These are phyloP conservation scores for Rhodotorula sp. DNA, from an alignment of 1,284 basidiomycete species.

Conservation along the genomic window DNA sequence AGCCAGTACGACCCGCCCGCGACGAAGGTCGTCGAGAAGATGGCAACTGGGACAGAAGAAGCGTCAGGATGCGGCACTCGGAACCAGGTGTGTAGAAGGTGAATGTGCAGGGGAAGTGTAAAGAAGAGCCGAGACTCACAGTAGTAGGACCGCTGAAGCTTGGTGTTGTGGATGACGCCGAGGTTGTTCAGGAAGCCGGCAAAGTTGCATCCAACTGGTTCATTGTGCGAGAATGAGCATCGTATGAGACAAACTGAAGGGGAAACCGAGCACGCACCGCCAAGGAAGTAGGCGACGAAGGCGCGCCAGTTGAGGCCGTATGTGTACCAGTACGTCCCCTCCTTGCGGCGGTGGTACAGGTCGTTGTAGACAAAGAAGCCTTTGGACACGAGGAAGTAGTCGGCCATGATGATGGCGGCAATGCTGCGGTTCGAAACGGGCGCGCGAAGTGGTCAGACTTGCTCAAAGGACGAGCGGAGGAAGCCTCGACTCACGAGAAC, in stretches of 20 bases:
- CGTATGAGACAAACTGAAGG: too few relatives aligned
- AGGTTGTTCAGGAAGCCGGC: slow-evolving; percentile 30
- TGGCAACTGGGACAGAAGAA: slow-evolving; percentile 29
- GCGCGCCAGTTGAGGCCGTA: slow-evolving; percentile 32
- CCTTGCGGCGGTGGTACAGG: slow-evolving; percentile 6
- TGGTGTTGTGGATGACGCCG: slow-evolving; percentile 1
- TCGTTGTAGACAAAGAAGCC: slow-evolving; percentile 19
- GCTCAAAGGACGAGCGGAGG: too few relatives aligned
- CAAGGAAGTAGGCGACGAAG: slow-evolving; percentile 26
- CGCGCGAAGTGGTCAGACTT: too few relatives aligned
- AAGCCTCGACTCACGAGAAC: neutral
- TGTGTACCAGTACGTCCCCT: slow-evolving; percentile 27
- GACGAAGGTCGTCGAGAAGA: slow-evolving; percentile 46
- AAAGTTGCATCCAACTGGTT: slow-evolving; percentile 22
- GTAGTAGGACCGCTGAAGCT: slow-evolving; percentile 17
- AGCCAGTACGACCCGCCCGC: slow-evolving; percentile 45
- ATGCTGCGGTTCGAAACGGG: slow-evolving; percentile 2
- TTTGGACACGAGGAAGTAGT: slow-evolving; percentile 24
- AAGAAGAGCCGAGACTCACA: slow-evolving; percentile 4
- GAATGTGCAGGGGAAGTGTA: too few relatives aligned
- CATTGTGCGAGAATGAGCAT: too few relatives aligned
- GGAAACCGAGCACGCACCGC: neutral
- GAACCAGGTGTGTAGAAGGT: too few relatives aligned
- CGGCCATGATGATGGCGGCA: slow-evolving; percentile 20
- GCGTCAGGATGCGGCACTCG: too few relatives aligned